A percentile compares a stretch with the other conserved stretches of the same genome.
phyloP scores from a whole-genome alignment of 202 grass and related monocot species.

The Bolboschoenoplectus hybrid region DNA sequence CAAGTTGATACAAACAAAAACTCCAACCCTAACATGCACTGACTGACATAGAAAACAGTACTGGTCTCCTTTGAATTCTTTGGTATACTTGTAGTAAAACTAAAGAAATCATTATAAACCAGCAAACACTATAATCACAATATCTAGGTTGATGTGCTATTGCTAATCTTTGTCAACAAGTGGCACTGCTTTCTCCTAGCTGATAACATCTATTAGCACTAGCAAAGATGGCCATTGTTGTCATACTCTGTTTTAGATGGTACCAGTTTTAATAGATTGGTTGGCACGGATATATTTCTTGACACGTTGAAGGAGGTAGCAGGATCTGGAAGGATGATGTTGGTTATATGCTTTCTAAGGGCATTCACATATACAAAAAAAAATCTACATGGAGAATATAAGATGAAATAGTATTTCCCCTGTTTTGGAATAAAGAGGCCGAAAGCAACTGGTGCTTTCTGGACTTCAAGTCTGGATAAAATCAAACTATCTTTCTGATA shows the following conservation, averaged over 20 bases:
- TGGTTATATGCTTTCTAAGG: not conserved
- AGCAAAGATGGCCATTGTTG: not conserved
- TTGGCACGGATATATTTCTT: not conserved
- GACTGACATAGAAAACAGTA: no score
- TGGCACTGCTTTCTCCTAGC: no score
- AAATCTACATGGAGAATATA: not conserved
- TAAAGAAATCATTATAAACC: no score
- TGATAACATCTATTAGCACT: no score
- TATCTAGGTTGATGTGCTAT: no score
- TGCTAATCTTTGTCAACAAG: no score
- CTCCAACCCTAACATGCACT: no score
- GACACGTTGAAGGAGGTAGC: not conserved
- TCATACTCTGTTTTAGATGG: not conserved
- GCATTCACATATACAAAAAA: not conserved
- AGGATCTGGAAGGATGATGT: not conserved
- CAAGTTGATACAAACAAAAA: no score
- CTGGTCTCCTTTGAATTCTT: no score
- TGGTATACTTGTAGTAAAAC: no score
- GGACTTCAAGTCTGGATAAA: not conserved
- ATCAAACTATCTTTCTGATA: no score
- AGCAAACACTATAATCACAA: no score
- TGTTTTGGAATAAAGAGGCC: slow-evolving; percentile 9
- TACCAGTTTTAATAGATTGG: not conserved
- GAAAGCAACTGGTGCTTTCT: not conserved
- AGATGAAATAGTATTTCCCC: not conserved